Conservation (phyloP, 805 yeast species). For the Pichia heedii region DNA sequence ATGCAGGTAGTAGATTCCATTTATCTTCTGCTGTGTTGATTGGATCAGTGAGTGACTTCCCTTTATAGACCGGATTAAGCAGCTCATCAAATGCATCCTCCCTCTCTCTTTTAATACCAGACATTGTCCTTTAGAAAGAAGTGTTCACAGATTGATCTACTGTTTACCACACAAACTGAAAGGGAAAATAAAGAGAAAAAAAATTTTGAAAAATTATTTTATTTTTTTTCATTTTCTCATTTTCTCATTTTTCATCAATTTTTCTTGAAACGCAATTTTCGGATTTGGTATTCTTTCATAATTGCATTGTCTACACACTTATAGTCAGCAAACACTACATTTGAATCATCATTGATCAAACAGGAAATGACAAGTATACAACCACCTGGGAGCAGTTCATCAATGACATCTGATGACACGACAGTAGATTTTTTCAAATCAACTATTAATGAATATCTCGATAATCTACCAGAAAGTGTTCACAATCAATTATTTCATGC, state of each 20-base stretch:
- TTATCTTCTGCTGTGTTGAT: constrained; percentile 90
- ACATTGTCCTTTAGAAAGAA: not conserved
- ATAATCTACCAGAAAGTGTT: constrained; percentile 80
- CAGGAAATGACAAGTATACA: constrained; percentile 2
- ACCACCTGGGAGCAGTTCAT: not conserved
- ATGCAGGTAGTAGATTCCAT: constrained; percentile 95
- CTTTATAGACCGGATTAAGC: constrained; percentile 73
- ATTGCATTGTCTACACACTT: too few species aligned
- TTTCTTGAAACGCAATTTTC: too few species aligned
- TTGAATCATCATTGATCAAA: not conserved
- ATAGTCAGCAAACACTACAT: too few species aligned
- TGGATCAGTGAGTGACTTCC: constrained; percentile 79
- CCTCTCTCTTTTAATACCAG: constrained; percentile 4
- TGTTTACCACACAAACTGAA: too few species aligned
- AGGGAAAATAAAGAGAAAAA: not conserved
- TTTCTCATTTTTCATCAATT: not conserved
- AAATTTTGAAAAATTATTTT: too few species aligned
- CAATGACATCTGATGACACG: constrained; percentile 1
- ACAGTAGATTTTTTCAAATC: constrained; percentile 40
- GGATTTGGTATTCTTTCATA: too few species aligned
- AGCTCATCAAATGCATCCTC: constrained; percentile 63
- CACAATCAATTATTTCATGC: constrained; percentile 73
- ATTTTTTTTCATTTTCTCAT: not conserved
- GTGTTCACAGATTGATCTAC: not conserved
- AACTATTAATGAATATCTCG: constrained; percentile 81